phyloP scores from a whole-genome alignment of 1,284 basidiomycete species.

The Cryptococcus neoformans region DNA sequence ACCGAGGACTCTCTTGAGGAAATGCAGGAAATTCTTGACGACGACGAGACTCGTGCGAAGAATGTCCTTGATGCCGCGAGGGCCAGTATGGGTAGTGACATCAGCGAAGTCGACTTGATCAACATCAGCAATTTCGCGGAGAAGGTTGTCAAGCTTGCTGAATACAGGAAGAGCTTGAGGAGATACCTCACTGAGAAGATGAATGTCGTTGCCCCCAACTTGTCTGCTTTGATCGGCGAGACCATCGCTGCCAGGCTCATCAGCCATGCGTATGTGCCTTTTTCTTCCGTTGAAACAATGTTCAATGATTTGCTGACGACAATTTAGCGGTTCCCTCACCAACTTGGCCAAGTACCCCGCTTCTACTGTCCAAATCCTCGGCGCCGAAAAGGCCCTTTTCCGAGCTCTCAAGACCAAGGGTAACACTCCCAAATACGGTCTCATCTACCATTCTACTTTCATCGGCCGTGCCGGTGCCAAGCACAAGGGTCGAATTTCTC shows the following conservation, averaged over 20 bases:
- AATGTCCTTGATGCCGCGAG: slow-evolving; percentile 93
- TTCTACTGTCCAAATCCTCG: slow-evolving; percentile 96
- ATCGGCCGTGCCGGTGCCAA: slow-evolving; percentile 94
- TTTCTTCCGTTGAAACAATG: neutral
- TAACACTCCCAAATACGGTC: slow-evolving; percentile 96
- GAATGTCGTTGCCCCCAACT: slow-evolving; percentile 94
- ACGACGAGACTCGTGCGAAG: slow-evolving; percentile 82
- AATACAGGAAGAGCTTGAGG: slow-evolving; percentile 90
- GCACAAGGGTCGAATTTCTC: slow-evolving; percentile 96
- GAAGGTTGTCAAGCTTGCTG: slow-evolving; percentile 85
- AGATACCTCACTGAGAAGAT: slow-evolving; percentile 95
- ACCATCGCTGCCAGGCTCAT: slow-evolving; percentile 93
- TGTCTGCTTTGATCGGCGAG: slow-evolving; percentile 92
- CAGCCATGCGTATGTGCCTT: slow-evolving; percentile 66
- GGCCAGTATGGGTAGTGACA: slow-evolving; percentile 91
- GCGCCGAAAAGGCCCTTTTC: slow-evolving; percentile 98
- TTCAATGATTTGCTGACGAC: neutral
- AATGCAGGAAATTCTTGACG: slow-evolving; percentile 77
- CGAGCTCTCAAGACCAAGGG: slow-evolving; percentile 98
- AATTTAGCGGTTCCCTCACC: slow-evolving; percentile 74
- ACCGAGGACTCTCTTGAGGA: slow-evolving; percentile 68
- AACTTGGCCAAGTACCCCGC: slow-evolving; percentile 98
- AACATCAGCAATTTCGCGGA: slow-evolving; percentile 93
- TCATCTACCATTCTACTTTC: slow-evolving; percentile 91
- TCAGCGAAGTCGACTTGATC: slow-evolving; percentile 91